These are phyloP conservation scores for Zygnema cylindricum DNA, from an alignment of 139 green algal genomes.

Conservation along the genomic window DNA sequence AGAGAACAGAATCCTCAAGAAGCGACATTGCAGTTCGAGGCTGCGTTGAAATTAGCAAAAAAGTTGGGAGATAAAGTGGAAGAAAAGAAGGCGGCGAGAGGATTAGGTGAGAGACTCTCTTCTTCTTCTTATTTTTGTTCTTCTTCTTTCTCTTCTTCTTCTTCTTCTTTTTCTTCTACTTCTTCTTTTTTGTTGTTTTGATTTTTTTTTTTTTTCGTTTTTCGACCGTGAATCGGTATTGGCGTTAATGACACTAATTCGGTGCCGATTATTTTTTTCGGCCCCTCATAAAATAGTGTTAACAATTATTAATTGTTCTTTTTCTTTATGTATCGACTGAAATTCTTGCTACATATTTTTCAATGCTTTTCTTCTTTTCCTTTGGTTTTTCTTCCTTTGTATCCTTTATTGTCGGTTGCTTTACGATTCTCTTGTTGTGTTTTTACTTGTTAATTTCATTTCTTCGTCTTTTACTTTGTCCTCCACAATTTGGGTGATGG, in stretches of 20 bases:
- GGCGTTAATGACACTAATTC: too few species aligned
- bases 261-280: too few species aligned
- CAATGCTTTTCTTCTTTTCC: too few species aligned
- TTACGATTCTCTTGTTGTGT: slow-evolving; percentile 60
- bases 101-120: slow-evolving; percentile 34
- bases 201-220: slow-evolving; percentile 6
- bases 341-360: too few species aligned
- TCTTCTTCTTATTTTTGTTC: neutral
- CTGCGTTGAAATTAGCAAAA: slow-evolving; percentile 35
- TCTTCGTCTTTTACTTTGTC: neutral
- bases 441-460: slow-evolving; percentile 10
- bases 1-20: slow-evolving; percentile 15
- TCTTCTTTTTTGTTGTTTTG: neutral
- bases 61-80: slow-evolving; percentile 39
- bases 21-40: slow-evolving; percentile 49
- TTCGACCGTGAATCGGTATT: too few species aligned
- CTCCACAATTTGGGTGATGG: too few species aligned
- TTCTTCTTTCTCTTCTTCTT: neutral
- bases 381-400: slow-evolving; percentile 37
- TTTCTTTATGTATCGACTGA: neutral
- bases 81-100: slow-evolving; percentile 60
- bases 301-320: neutral
- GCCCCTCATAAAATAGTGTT: neutral
- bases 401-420: slow-evolving; percentile 75
- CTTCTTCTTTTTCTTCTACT: neutral